Evolutionary conservation across 2,329 filamentous ascomycete genomes (phyloP), one percentile per base, ranked within the genome.

Genomic region (Cadophora malorum): DNA sequence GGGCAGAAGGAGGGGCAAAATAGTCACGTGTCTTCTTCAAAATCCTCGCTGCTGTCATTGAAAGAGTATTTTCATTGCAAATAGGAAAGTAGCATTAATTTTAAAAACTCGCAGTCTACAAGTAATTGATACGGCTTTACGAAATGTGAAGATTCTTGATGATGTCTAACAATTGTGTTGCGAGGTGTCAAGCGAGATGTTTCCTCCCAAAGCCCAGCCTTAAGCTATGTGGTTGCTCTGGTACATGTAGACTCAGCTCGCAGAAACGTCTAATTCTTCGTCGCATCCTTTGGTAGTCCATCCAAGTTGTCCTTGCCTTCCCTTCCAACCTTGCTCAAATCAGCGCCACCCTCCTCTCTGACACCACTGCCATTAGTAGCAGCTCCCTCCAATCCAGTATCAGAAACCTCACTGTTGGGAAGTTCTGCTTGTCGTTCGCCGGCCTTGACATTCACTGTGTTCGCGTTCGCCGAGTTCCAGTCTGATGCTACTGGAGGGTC

Each of bases 401-500:
- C 79, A 14, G 85, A 80, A 2, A 79, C 82, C 23, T 79, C 79
- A 49, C 81, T 83, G 0, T 82, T 83, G 4, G 87, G 86, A 56
- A 88, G 80, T 69, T 85, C 83, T 63, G 81, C 85, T 72, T 85
- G 78, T 23, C 79, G 76, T 1, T 83, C 73, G 64, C 84, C 80
- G 23, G 72, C 28, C 21, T 90, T 90, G 59, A 92, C 88, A 76
- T 92, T 91, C 76, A 92, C 88, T 66, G 82, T 92, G 70, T 86
- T 81, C 38, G 84, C 84, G 75, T 95, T 91, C 62, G 86, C 83
- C 0, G 90, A 92, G 78, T 94, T 89, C 85, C 89, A 94, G 83
- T 96, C 92, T 5, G 91, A 91, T n/a, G 88, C 81, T n/a, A 80
- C 82, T 1, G 91, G 91, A 25, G 92, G 92, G 72, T 94, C 84